Evolutionary conservation across 768 basidiomycete species (phyloP), one percentile per base, ranked within the genome.

Genomic region (Termitomyces eurrhizus): DNA sequence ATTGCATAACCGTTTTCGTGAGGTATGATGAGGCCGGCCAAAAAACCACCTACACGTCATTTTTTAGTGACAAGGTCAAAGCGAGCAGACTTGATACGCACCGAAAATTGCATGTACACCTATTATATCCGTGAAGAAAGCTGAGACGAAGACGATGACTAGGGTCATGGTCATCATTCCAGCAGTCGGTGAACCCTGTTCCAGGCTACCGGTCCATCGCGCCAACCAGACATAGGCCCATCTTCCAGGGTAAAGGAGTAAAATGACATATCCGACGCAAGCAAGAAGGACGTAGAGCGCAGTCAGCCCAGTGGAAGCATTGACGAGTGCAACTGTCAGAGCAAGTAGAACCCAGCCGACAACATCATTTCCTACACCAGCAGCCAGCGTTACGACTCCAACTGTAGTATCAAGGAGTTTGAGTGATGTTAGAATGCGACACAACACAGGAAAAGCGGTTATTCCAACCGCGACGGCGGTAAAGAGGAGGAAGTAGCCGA

Each of bases 321-420:
- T 93, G 62, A 92, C 89, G 46, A 96, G 81, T 0, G 93, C 91
- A 21, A 95, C 89, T 0, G 88, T 85, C 41, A 95, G 75, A 3
- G 93, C 93, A 14, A 96, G 81, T 7, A 96, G 77, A 58, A 92
- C 78, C 93, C 92, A 93, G 14, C 90, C 92, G n/a, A 87, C 74
- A 18, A 83, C 79, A 70, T 84, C 88, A 67, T 90, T 89, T 1
- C 88, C 87, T 3, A 95, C 87, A 49, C 93, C 94, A 0, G 93
- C 92, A 1, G 92, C 85, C 7, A 97, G 81, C 0, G 86, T 85
- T 42, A 93, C 84, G 0, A 90, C 80, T 1, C 94, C 94, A n/a
- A 97, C 92, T 21, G 83, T 83, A 26, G 91, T 93, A 50, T 92
- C 87, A 52, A 95, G 80, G 2, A 97, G 83, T 68, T 89, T 88